These are phyloP conservation scores for Monotropa hypopitys DNA, from an alignment of 179 eudicot species.

Conservation along the genomic window DNA sequence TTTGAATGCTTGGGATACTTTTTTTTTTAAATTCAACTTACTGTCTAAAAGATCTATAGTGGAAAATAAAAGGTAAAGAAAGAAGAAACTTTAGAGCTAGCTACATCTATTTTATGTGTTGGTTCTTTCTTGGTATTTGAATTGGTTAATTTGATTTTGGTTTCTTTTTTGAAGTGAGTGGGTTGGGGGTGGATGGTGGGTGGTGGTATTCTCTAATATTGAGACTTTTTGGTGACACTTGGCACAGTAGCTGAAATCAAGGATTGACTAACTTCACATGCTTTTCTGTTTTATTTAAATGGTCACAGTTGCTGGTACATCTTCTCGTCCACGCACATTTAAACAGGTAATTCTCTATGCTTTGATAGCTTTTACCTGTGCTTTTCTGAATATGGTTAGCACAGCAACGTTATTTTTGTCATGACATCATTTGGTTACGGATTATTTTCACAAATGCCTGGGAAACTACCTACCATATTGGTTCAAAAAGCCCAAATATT, in stretches of 20 bases:
- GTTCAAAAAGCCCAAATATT: neutral
- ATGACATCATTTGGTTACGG: too few species aligned
- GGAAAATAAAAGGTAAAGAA: neutral
- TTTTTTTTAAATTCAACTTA: neutral
- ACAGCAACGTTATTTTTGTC: neutral
- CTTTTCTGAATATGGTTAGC: neutral
- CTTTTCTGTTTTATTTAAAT: conserved; percentile 2
- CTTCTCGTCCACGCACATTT: conserved; percentile 79
- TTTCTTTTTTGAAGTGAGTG: neutral
- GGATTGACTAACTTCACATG: conserved; percentile 3
- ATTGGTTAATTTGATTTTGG: neutral
- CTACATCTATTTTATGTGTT: neutral
- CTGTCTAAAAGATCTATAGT: neutral
- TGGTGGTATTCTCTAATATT: neutral
- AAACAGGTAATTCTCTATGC: conserved; percentile 29
- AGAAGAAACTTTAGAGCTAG: neutral
- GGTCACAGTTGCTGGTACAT: conserved; percentile 50
- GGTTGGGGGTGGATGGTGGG: neutral
- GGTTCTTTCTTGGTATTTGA: neutral
- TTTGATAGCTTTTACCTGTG: neutral
- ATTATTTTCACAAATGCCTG: neutral
- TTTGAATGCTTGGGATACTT: neutral
- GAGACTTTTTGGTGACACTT: neutral
- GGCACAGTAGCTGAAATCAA: neutral
- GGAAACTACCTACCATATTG: neutral